Conservation (phyloP, 495 filamentous ascomycete species). For the Terfezia boudieri region DNA sequence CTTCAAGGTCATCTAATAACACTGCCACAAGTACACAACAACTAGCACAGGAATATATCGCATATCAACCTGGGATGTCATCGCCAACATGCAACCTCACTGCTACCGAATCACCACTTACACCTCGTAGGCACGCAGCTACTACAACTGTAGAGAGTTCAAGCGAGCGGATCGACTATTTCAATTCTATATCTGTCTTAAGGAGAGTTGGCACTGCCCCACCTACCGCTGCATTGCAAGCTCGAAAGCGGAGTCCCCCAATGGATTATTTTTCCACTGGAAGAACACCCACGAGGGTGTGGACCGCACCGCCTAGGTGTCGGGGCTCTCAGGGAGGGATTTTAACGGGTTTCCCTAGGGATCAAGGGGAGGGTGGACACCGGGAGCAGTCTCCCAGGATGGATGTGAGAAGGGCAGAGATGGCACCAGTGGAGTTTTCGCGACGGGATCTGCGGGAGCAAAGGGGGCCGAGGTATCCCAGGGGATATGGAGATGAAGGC, state of each 20-base stretch:
- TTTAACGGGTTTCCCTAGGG: not conserved
- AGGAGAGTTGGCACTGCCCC: not conserved
- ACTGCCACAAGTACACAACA: too few relatives aligned
- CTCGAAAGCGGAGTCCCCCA: not conserved
- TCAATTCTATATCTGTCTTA: too few relatives aligned
- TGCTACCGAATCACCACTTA: not conserved
- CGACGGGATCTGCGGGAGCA: not conserved
- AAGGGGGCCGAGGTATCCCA: not conserved
- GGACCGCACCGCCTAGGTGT: not conserved
- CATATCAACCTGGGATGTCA: not conserved
- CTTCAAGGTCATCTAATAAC: too few relatives aligned
- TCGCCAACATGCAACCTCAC: not conserved
- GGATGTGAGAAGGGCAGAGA: not conserved
- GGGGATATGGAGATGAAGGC: not conserved
- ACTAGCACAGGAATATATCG: not conserved
- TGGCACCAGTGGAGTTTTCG: not conserved
- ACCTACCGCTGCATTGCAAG: not conserved
- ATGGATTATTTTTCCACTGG: not conserved
- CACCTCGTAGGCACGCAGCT: too few relatives aligned
- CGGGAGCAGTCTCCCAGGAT: not conserved
- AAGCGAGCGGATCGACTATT: too few relatives aligned
- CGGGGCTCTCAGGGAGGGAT: not conserved
- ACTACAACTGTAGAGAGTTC: too few relatives aligned
- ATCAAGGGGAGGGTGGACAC: not conserved
- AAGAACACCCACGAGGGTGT: not conserved